A percentile compares a stretch with the other conserved stretches of the same genome.
Conservation (phyloP, 805 yeast species). For the Pichia californica region DNA sequence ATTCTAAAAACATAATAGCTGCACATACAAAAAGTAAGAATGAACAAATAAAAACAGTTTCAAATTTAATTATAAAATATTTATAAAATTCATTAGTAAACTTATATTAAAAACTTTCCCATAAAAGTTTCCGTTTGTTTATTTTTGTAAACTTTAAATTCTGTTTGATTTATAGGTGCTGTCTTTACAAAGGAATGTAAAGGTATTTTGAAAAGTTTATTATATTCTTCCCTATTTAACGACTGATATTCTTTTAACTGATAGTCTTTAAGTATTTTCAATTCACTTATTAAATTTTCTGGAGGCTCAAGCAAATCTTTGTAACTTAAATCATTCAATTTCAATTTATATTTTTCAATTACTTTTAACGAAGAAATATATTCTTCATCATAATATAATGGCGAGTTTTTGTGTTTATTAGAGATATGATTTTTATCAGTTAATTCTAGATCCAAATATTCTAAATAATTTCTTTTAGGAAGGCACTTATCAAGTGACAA, state of each 20-base stretch:
- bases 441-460: slow-evolving; percentile 39
- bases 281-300: slow-evolving; percentile 13
- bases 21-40: neutral
- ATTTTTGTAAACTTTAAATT: slow-evolving; percentile 17
- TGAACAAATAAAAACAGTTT: slow-evolving; percentile 1
- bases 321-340: slow-evolving; percentile 11
- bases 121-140: slow-evolving; percentile 24
- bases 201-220: slow-evolving; percentile 14
- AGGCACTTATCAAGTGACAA: slow-evolving; percentile 83
- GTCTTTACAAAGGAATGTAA: slow-evolving; percentile 17
- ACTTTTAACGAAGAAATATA: slow-evolving; percentile 21
- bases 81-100: neutral
- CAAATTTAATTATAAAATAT: neutral
- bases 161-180: slow-evolving; percentile 14
- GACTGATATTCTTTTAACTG: slow-evolving; percentile 2
- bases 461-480: slow-evolving; percentile 55
- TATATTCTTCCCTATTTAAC: slow-evolving; percentile 8
- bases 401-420: slow-evolving; percentile 8
- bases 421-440: slow-evolving; percentile 19
- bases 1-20: neutral
- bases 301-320: slow-evolving; percentile 12
- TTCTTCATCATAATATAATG: slow-evolving; percentile 33
- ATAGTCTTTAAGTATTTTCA: slow-evolving; percentile 7
- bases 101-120: slow-evolving; percentile 11
- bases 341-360: slow-evolving; percentile 14